These are phyloP conservation scores for Yarrowia galli DNA, from an alignment of 1,139 yeast species.

Conservation along the genomic window DNA sequence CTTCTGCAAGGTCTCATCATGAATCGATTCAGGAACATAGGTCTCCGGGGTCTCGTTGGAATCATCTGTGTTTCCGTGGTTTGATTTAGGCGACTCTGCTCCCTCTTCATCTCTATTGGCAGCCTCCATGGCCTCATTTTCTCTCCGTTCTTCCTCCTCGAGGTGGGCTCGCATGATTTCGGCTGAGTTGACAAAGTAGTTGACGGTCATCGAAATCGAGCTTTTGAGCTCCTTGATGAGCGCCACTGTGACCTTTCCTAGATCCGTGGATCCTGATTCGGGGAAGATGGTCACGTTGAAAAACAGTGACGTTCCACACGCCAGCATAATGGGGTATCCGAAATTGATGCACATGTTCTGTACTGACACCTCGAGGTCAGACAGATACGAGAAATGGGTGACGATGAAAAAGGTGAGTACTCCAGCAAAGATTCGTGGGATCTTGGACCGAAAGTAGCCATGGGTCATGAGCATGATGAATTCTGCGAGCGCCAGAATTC, in stretches of 20 bases:
- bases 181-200: slow-evolving; percentile 52
- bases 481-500: slow-evolving; percentile 56
- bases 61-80: slow-evolving; percentile 3
- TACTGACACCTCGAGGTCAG: slow-evolving; percentile 49
- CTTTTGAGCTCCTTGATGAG: slow-evolving; percentile 54
- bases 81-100: background rate
- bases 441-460: slow-evolving; percentile 59
- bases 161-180: slow-evolving; percentile 16
- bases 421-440: slow-evolving; percentile 57
- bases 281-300: slow-evolving; percentile 57
- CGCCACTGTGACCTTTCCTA: slow-evolving; percentile 56
- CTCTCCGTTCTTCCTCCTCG: slow-evolving; percentile 3
- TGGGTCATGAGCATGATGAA: slow-evolving; percentile 56
- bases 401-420: slow-evolving; percentile 58
- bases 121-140: background rate
- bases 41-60: slow-evolving; percentile 21
- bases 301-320: slow-evolving; percentile 55
- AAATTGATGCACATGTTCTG: slow-evolving; percentile 51
- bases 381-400: slow-evolving; percentile 58
- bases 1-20: slow-evolving; percentile 42
- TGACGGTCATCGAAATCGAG: slow-evolving; percentile 53
- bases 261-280: slow-evolving; percentile 59
- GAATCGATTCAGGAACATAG: slow-evolving; percentile 23
- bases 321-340: slow-evolving; percentile 56
- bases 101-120: background rate